Percentiles rank a stretch among this genome's conserved stretches.
These are phyloP conservation scores for Escovopsis sp. DNA, from an alignment of 2,329 filamentous ascomycete genomes.

Conservation along the genomic window DNA sequence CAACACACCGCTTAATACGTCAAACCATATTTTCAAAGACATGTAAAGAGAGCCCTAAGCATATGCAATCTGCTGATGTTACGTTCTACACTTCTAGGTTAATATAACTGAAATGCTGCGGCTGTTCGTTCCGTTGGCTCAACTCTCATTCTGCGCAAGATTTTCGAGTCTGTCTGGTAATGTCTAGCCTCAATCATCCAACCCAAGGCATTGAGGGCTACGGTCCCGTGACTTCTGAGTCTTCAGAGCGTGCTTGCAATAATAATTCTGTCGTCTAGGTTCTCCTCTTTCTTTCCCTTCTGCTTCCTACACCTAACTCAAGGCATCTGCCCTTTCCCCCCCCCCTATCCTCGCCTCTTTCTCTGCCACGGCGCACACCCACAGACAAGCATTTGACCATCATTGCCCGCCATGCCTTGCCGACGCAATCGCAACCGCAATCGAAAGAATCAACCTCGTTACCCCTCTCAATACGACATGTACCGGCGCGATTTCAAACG, in stretches of 20 bases:
- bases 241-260: neutral
- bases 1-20: too few relatives aligned
- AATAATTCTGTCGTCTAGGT: neutral
- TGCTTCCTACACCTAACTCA: neutral
- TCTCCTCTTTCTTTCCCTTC: neutral
- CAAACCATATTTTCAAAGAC: too few relatives aligned
- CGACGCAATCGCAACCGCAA: neutral
- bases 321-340: neutral
- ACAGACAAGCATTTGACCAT: too few relatives aligned
- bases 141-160: neutral
- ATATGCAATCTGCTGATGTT: too few relatives aligned
- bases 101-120: too few relatives aligned
- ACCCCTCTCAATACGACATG: neutral
- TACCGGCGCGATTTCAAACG: neutral
- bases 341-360: neutral
- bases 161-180: neutral
- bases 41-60: too few relatives aligned
- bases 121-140: neutral
- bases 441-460: neutral
- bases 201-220: neutral
- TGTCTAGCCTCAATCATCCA: neutral
- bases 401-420: neutral
- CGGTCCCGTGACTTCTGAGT: neutral
- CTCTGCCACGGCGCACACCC: neutral
- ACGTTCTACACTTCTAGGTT: neutral